A percentile compares a stretch with the other conserved stretches of the same genome.
These are phyloP conservation scores for Fraxinus xanthoxyloides DNA, from an alignment of 305 asterid genomes.

Conservation along the genomic window DNA sequence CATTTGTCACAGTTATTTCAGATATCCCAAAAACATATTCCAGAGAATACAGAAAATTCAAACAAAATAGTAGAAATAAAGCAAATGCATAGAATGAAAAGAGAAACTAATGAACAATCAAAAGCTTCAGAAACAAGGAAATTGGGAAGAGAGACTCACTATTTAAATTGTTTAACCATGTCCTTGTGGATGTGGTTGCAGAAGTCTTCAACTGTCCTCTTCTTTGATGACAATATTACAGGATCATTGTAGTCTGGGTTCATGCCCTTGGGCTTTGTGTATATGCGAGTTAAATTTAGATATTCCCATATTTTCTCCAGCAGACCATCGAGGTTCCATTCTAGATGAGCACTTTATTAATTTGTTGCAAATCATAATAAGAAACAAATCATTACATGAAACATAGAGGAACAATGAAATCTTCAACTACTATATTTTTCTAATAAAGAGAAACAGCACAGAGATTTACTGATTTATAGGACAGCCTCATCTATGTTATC, in stretches of 20 bases:
- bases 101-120: no score
- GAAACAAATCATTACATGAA: background rate
- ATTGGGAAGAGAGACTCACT: constrained; percentile 42
- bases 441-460: background rate
- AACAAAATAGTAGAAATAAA: background rate
- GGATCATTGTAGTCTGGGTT: constrained; percentile 98
- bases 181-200: constrained; percentile 89
- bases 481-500: background rate
- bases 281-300: constrained; percentile 84
- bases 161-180: constrained; percentile 88
- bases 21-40: background rate
- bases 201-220: constrained; percentile 81
- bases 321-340: constrained; percentile 97
- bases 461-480: background rate
- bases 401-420: background rate
- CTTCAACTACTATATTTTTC: background rate
- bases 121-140: constrained; percentile 1
- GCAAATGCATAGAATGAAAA: no score
- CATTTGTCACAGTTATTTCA: background rate
- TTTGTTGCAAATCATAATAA: constrained; percentile 17
- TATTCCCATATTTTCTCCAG: constrained; percentile 94
- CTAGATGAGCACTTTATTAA: constrained; percentile 83
- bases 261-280: constrained; percentile 98
- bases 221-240: constrained; percentile 86
- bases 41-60: background rate